A percentile compares a stretch with the other conserved stretches of the same genome.
These are phyloP conservation scores for Thraustochytrium striatum DNA, from an alignment of 352 stramenopile species.

Conservation along the genomic window DNA sequence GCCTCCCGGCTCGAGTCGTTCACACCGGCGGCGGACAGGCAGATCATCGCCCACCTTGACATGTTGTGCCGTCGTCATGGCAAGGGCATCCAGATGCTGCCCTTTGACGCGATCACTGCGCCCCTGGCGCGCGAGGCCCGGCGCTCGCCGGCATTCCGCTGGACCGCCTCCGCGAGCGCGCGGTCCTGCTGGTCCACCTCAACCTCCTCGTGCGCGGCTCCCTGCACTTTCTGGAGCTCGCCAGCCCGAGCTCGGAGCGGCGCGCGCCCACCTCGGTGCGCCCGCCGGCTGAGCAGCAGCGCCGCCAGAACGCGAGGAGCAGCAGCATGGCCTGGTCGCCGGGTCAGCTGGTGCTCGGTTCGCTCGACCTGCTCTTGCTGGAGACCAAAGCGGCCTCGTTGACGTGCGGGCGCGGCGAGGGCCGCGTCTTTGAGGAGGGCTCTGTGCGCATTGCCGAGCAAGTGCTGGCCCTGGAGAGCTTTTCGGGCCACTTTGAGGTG, in stretches of 20 bases:
- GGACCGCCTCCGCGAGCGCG: background rate
- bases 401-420: background rate
- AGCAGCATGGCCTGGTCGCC: background rate
- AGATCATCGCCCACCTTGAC: background rate
- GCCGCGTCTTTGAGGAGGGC: background rate
- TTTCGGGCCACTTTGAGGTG: background rate
- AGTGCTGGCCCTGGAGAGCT: background rate
- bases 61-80: background rate
- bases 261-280: too few relatives aligned
- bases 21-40: background rate
- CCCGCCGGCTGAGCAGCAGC: too few relatives aligned
- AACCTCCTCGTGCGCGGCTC: background rate
- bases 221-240: too few relatives aligned
- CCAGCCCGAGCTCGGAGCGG: too few relatives aligned
- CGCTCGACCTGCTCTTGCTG: background rate
- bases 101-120: background rate
- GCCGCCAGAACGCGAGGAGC: too few relatives aligned
- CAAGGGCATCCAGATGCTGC: background rate
- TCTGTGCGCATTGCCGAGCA: background rate
- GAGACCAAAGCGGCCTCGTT: background rate
- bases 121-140: background rate
- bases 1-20: background rate
- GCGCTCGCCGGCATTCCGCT: background rate
- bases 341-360: background rate
- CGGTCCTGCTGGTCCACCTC: constrained; percentile 1